A percentile compares a stretch with the other conserved stretches of the same genome.
These are phyloP conservation scores for Chlorella ohadii DNA, from an alignment of 139 green algal genomes.

Conservation along the genomic window DNA sequence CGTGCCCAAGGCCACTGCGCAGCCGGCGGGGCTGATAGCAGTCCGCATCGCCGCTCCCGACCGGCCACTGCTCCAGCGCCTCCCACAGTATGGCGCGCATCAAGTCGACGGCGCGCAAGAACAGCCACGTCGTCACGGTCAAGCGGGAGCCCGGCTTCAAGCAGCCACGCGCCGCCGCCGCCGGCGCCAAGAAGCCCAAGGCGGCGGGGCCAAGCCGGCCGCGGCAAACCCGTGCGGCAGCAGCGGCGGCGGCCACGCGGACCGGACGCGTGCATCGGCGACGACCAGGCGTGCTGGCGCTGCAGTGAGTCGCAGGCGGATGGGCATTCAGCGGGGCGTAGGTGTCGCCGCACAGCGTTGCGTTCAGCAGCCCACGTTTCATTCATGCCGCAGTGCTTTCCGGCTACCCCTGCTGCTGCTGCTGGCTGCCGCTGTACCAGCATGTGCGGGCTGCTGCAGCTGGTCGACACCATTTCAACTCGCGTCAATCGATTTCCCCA, in stretches of 20 bases:
- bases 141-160: background rate
- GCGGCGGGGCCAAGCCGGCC: background rate
- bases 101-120: conserved; percentile 5
- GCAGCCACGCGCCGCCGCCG: background rate
- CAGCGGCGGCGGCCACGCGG: no score
- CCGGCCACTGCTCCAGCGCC: no score
- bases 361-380: background rate
- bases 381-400: background rate
- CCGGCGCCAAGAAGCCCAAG: background rate
- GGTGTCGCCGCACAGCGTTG: background rate
- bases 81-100: background rate
- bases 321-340: no score
- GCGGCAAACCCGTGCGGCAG: background rate
- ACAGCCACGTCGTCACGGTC: background rate
- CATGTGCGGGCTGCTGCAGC: no score
- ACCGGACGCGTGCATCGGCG: background rate
- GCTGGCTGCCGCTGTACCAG: background rate
- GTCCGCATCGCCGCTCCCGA: no score
- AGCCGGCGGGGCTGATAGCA: no score
- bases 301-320: conserved; percentile 30
- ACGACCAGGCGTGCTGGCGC: conserved; percentile 34
- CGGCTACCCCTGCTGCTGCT: no score
- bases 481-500: no score
- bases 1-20: no score
- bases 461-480: no score